Evolutionary conservation across 176 grass and related monocot species (phyloP).

Genomic region (Saccharum spontaneum): DNA sequence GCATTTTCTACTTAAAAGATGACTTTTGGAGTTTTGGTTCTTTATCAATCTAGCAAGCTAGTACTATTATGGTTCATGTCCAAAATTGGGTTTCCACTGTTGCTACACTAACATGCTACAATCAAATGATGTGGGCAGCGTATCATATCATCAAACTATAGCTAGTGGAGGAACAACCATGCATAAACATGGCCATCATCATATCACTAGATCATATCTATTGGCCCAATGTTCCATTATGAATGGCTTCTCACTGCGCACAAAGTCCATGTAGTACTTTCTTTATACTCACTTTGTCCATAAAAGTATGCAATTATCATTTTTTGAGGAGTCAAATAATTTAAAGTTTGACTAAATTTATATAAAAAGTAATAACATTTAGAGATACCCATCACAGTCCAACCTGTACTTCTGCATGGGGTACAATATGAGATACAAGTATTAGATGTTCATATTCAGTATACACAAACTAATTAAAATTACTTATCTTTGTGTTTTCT

Average conservation of each 20-base stretch:
- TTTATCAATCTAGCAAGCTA: background rate
- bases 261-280: background rate
- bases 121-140: background rate
- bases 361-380: no score
- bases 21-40: background rate
- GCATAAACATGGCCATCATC: background rate
- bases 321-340: no score
- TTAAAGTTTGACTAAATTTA: no score
- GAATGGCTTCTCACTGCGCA: background rate
- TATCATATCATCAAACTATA: background rate
- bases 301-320: no score
- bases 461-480: no score
- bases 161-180: constrained; percentile 11
- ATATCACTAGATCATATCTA: background rate
- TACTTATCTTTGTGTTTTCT: no score
- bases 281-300: no score
- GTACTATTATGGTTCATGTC: background rate
- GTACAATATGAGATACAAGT: no score
- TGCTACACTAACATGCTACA: background rate
- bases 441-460: no score
- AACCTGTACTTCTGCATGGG: no score
- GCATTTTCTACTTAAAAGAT: background rate
- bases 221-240: background rate
- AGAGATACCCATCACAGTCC: no score
- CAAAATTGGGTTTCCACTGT: background rate